A percentile compares a stretch with the other conserved stretches of the same genome.
Conservation (phyloP, 129 eudicot genomes). For the Flaveria robusta region DNA sequence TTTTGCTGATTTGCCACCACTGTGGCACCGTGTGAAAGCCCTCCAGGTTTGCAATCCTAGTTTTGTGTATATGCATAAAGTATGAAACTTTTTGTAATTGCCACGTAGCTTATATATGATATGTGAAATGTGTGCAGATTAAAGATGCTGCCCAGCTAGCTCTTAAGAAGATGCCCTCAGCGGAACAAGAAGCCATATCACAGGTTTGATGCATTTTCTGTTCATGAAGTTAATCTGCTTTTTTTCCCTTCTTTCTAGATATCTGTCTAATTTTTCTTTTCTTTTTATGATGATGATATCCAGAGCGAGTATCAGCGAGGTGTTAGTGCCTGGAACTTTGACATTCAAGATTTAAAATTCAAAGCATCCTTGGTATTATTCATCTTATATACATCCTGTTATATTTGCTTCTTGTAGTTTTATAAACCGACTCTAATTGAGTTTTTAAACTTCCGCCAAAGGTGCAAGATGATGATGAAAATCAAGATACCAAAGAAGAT, state of each 20-base stretch:
- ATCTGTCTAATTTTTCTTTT: conserved; percentile 6
- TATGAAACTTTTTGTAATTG: neutral
- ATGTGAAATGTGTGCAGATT: conserved; percentile 43
- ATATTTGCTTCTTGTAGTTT: neutral
- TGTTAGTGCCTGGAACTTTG: conserved; percentile 99
- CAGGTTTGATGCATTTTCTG: conserved; percentile 53
- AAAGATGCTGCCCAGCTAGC: conserved; percentile 98
- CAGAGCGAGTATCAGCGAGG: conserved; percentile 99
- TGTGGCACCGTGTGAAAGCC: conserved; percentile 92
- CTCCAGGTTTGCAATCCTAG: conserved; percentile 54
- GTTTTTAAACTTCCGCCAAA: conserved; percentile 23
- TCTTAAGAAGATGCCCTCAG: conserved; percentile 90
- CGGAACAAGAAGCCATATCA: conserved; percentile 96
- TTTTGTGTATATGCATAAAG: neutral
- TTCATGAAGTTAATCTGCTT: neutral
- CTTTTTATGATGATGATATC: conserved; percentile 6
- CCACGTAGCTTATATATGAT: neutral
- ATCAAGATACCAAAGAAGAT: conserved; percentile 60
- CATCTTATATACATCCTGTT: conserved; percentile 21
- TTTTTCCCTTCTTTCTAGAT: neutral
- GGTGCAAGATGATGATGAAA: conserved; percentile 95
- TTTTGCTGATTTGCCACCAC: conserved; percentile 83
- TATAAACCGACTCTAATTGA: neutral
- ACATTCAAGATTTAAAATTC: conserved; percentile 83
- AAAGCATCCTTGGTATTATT: conserved; percentile 85